Evolutionary conservation across 2,329 filamentous ascomycete genomes (phyloP).

Genomic region (Fusarium sp.): DNA sequence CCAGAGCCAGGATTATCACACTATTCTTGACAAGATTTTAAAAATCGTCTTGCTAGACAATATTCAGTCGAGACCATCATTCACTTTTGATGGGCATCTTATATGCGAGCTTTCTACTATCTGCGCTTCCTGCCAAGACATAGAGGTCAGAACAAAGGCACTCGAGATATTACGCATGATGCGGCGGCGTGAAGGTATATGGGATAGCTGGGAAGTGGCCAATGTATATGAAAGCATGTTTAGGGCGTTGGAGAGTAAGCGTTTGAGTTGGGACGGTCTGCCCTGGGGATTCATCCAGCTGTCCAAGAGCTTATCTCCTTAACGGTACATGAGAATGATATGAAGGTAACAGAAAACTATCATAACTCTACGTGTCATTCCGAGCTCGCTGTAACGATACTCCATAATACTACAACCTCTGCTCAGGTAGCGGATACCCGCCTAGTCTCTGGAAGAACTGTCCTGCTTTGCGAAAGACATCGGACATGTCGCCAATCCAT

Average conservation of each 20-base stretch:
- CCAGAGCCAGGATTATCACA: not conserved
- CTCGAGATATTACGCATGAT: constrained; percentile 26
- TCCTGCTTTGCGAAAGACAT: not conserved
- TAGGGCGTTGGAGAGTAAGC: not conserved
- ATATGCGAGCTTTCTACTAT: constrained; percentile 31
- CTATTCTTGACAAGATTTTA: constrained; percentile 22
- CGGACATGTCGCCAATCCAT: not conserved
- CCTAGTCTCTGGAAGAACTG: not conserved
- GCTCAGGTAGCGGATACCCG: not conserved
- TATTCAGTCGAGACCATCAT: constrained; percentile 8
- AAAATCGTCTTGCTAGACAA: constrained; percentile 7
- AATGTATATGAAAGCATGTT: not conserved
- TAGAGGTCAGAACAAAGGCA: constrained; percentile 13
- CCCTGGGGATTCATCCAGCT: not conserved
- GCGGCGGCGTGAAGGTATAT: constrained; percentile 38
- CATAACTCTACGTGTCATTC: not conserved
- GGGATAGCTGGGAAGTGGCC: constrained; percentile 38
- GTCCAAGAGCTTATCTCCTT: not conserved
- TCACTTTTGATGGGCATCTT: constrained; percentile 34
- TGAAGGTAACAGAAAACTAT: not conserved
- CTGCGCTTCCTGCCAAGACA: constrained; percentile 21
- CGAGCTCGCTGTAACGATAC: not conserved
- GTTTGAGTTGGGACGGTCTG: not conserved
- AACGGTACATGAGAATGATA: not conserved
- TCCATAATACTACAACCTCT: not conserved